Evolutionary conservation across 352 stramenopile genomes (phyloP).

Genomic region (Saprolegnia diclina): DNA sequence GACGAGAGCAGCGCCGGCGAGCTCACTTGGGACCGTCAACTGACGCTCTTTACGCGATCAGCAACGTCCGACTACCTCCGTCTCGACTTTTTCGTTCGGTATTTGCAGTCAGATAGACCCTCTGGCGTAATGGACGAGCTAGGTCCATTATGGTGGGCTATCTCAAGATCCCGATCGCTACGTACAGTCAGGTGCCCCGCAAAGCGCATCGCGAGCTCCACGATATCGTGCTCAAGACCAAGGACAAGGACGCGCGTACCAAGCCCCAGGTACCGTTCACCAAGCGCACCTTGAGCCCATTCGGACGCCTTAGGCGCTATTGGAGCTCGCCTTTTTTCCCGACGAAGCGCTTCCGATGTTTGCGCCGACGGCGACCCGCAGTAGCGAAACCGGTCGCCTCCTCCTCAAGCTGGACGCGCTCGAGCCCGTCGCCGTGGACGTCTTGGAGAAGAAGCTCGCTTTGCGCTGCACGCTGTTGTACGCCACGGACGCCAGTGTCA

Average conservation of each 20-base stretch:
- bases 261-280: slow-evolving; percentile 9
- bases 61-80: slow-evolving; percentile 20
- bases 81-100: slow-evolving; percentile 20
- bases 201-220: slow-evolving; percentile 20
- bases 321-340: slow-evolving; percentile 24
- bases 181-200: slow-evolving; percentile 12
- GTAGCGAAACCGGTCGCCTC: neutral
- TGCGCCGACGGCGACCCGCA: neutral
- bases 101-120: too few species aligned
- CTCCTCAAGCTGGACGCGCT: slow-evolving; percentile 18
- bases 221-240: slow-evolving; percentile 18
- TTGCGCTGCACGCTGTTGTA: slow-evolving; percentile 13
- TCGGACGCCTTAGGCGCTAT: slow-evolving; percentile 1
- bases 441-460: slow-evolving; percentile 18
- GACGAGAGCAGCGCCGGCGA: neutral
- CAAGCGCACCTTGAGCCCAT: neutral
- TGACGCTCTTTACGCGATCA: slow-evolving; percentile 37
- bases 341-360: slow-evolving; percentile 24
- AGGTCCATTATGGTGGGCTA: slow-evolving; percentile 7
- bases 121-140: neutral
- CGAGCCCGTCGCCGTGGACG: neutral
- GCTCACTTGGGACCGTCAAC: slow-evolving; percentile 36
- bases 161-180: slow-evolving; percentile 16
- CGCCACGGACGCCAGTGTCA: neutral
- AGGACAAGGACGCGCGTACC: neutral